Evolutionary conservation across 108 stramenopile genomes (phyloP).

Genomic region (Licmophora abbreviata): DNA sequence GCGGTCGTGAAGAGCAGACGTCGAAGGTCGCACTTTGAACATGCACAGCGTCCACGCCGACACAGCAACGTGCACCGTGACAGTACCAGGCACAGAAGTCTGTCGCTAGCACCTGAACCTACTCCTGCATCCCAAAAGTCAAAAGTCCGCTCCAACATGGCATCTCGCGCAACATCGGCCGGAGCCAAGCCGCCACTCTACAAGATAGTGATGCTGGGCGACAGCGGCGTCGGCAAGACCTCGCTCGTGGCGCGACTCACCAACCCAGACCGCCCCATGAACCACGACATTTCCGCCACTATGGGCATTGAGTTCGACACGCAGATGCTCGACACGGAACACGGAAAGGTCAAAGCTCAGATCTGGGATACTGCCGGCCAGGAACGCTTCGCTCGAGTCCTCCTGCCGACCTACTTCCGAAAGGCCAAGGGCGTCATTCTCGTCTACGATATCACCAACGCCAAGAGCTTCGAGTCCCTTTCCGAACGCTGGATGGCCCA

Average conservation of each 20-base stretch:
- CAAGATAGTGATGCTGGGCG: conserved; percentile 92
- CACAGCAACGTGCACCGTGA: too few relatives aligned
- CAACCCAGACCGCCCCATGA: conserved; percentile 79
- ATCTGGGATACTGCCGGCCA: conserved; percentile 94
- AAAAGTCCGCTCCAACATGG: conserved; percentile 36
- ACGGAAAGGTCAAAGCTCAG: conserved; percentile 90
- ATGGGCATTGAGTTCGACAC: conserved; percentile 96
- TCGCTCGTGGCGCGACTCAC: conserved; percentile 80
- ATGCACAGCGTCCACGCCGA: too few relatives aligned
- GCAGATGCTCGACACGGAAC: conserved; percentile 85
- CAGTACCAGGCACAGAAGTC: too few relatives aligned
- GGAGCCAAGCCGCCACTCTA: conserved; percentile 84
- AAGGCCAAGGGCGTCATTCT: conserved; percentile 90
- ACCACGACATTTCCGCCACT: conserved; percentile 86
- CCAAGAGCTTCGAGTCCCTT: conserved; percentile 70
- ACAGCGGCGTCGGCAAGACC: conserved; percentile 89
- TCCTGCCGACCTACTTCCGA: conserved; percentile 86
- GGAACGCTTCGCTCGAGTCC: conserved; percentile 85
- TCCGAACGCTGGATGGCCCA: conserved; percentile 82
- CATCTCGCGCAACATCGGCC: conserved; percentile 66
- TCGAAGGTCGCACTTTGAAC: too few relatives aligned
- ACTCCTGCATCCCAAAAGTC: too few relatives aligned
- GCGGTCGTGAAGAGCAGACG: too few relatives aligned
- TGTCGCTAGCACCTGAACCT: too few relatives aligned
- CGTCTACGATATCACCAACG: conserved; percentile 85